A percentile compares a stretch with the other conserved stretches of the same genome.
These are phyloP conservation scores for Pyricularia grisea DNA, from an alignment of 2,329 filamentous ascomycete species.

Conservation along the genomic window DNA sequence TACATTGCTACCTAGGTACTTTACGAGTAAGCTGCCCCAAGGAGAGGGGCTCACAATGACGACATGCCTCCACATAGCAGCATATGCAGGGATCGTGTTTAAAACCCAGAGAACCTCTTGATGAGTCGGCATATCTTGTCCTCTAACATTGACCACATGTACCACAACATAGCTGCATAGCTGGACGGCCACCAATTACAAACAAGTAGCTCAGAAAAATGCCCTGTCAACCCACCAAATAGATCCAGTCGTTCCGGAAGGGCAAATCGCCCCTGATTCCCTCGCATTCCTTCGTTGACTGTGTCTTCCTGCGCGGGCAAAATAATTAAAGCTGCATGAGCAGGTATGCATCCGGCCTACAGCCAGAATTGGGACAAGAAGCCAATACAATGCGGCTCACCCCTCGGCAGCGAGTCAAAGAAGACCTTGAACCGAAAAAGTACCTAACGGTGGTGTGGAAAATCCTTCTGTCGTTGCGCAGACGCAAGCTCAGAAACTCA, in stretches of 20 bases:
- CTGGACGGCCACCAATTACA: neutral
- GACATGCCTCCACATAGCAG: neutral
- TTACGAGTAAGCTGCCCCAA: neutral
- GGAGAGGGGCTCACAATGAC: neutral
- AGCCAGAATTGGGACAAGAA: neutral
- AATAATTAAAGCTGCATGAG: neutral
- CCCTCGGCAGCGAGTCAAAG: neutral
- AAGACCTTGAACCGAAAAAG: neutral
- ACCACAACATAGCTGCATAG: neutral
- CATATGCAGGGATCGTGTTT: neutral
- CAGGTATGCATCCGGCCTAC: neutral
- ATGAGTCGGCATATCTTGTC: neutral
- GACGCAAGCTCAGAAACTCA: neutral
- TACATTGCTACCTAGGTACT: too few relatives aligned
- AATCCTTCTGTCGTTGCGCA: neutral
- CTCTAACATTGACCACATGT: neutral
- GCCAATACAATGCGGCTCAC: neutral
- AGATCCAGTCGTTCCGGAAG: neutral
- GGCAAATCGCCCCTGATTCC: neutral
- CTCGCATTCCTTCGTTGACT: neutral
- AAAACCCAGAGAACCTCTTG: neutral
- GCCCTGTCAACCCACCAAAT: neutral
- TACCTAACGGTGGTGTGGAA: neutral
- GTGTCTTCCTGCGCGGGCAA: neutral
- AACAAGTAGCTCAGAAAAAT: neutral